Evolutionary conservation across 345 rosid species (phyloP), one percentile per base, ranked within the genome.

Genomic region (Lepidium aucheri): DNA sequence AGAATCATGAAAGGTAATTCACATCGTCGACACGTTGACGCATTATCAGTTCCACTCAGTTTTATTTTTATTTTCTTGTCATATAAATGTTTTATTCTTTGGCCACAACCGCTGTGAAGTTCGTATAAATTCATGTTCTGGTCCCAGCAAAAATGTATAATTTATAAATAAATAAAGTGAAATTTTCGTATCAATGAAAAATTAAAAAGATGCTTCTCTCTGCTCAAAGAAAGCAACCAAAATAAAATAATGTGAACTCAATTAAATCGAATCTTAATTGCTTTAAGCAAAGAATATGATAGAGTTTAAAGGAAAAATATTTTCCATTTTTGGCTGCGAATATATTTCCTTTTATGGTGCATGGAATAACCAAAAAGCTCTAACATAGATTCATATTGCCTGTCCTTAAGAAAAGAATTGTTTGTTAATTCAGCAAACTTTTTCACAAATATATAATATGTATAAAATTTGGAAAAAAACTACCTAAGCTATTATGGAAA

Each of bases 281-380:
- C 67, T 50, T 66, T 65, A 55, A 43, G 71, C 50, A 66, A 65
- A 59, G 67, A 73, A 73, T 65, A 50, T 51, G 66, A 20, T 49
- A 15, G 55, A 34, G 33, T 51, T 51, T 45, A 60, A 73, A 50
- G 60, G 67, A 39, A 20, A 18, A 0, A 15, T 12, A 4, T 20
- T 58, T 60, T 45, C 67, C 72, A 44, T 43, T 67, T 67, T 67
- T 53, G 68, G 77, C 33, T 60, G 20, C 43, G 73, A 73, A 67
- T 74, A 73, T 73, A 74, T 67, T 67, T 74, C 77, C 73, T 60
- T 45, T 74, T 60, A 67, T 67, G 68, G 68, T 60, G 66, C 65
- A 64, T 43, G 7, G 62, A 73, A 67, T 47, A 53, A 51, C 61
- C 44, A 30, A 52, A 73, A 60, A 44, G 73, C 52, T 74, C 22